Evolutionary conservation across 192 early-diverging fungal species (phyloP).

Genomic region (Rhizoclosmatium sp.): DNA sequence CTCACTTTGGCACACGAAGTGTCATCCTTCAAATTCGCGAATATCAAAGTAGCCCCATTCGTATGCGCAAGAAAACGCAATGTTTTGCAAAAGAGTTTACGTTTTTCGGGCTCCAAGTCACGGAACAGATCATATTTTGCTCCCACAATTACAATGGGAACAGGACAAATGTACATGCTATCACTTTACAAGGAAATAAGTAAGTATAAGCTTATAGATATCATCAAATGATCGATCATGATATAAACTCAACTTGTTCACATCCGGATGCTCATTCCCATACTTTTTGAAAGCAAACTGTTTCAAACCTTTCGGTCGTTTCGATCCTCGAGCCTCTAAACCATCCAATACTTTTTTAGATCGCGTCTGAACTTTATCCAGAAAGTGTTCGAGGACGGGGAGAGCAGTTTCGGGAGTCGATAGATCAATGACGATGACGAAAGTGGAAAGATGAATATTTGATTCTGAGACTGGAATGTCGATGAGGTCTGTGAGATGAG

Average conservation of each 20-base stretch:
- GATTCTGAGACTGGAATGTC: slow-evolving; percentile 55
- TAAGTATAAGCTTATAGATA: too few species aligned
- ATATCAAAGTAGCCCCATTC: slow-evolving; percentile 57
- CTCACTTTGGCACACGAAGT: slow-evolving; percentile 43
- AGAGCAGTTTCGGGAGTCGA: slow-evolving; percentile 49
- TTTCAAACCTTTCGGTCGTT: slow-evolving; percentile 56
- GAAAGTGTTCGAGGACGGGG: slow-evolving; percentile 42
- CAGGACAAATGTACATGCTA: slow-evolving; percentile 44
- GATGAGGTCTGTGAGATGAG: slow-evolving; percentile 49
- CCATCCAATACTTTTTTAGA: slow-evolving; percentile 47
- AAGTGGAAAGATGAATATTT: slow-evolving; percentile 56
- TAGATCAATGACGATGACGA: slow-evolving; percentile 58
- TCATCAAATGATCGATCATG: not conserved
- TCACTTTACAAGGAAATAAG: slow-evolving; percentile 29
- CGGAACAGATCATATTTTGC: slow-evolving; percentile 56
- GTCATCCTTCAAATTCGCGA: slow-evolving; percentile 53
- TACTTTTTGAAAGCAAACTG: slow-evolving; percentile 50
- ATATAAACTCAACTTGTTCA: slow-evolving; percentile 6
- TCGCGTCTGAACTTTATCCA: slow-evolving; percentile 41
- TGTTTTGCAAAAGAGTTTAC: slow-evolving; percentile 51
- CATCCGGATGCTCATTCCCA: slow-evolving; percentile 53
- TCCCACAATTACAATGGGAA: slow-evolving; percentile 57
- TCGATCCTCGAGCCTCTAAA: slow-evolving; percentile 54
- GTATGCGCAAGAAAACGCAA: slow-evolving; percentile 58
- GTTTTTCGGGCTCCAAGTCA: slow-evolving; percentile 56